These are phyloP conservation scores for Cladosporium colombiae DNA, from an alignment of 2,329 filamentous ascomycete species.

Conservation along the genomic window DNA sequence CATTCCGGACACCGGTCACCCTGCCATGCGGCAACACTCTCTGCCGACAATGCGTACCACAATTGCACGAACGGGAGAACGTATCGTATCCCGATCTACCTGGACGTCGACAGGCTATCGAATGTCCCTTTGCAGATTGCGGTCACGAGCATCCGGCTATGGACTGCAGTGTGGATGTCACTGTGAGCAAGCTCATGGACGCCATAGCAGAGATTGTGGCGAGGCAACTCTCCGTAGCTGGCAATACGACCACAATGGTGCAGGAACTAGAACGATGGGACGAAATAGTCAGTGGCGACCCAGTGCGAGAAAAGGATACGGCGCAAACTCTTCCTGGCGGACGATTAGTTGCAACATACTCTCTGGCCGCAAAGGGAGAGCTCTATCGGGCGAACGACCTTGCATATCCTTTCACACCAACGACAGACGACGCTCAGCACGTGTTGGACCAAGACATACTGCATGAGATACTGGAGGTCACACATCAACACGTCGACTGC, in stretches of 20 bases:
- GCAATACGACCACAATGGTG: slow-evolving; percentile 42
- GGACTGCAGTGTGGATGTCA: slow-evolving; percentile 77
- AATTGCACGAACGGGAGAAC: slow-evolving; percentile 62
- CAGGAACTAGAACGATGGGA: slow-evolving; percentile 45
- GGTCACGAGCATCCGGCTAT: slow-evolving; percentile 69
- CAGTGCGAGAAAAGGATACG: slow-evolving; percentile 39
- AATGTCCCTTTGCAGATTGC: slow-evolving; percentile 71
- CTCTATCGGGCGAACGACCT: slow-evolving; percentile 50
- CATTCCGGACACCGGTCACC: slow-evolving; percentile 68
- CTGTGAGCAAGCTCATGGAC: slow-evolving; percentile 69
- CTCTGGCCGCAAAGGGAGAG: slow-evolving; percentile 64
- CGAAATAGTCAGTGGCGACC: slow-evolving; percentile 34
- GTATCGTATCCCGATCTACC: slow-evolving; percentile 76
- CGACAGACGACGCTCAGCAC: slow-evolving; percentile 39
- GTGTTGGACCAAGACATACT: slow-evolving; percentile 55
- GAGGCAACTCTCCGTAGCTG: slow-evolving; percentile 37
- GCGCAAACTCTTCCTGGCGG: slow-evolving; percentile 55
- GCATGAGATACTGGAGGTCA: slow-evolving; percentile 59
- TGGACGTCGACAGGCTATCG: slow-evolving; percentile 67
- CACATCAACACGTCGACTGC: slow-evolving; percentile 76
- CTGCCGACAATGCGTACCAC: slow-evolving; percentile 73
- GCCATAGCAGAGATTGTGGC: slow-evolving; percentile 58
- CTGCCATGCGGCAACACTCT: slow-evolving; percentile 80
- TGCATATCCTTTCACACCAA: slow-evolving; percentile 18
- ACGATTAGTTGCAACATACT: slow-evolving; percentile 66